A percentile compares a stretch with the other conserved stretches of the same genome.
These are phyloP conservation scores for Hanseniaspora mollemarum DNA, from an alignment of 805 yeast genomes.

Conservation along the genomic window DNA sequence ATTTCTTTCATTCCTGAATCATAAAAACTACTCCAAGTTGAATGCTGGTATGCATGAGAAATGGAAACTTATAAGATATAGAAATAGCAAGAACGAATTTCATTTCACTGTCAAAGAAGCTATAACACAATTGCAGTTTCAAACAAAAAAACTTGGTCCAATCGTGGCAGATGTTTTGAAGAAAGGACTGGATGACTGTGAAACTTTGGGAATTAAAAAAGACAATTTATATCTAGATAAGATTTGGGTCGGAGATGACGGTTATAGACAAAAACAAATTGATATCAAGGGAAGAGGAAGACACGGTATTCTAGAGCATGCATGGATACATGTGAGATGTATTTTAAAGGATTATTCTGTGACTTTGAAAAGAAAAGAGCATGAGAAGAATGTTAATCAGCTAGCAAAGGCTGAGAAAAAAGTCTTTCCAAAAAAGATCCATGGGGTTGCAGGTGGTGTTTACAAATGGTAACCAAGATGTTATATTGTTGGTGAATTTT, in stretches of 20 bases:
- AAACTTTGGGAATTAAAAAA: constrained; percentile 45
- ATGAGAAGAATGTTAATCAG: constrained; percentile 45
- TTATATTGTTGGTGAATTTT: not conserved
- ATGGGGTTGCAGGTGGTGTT: constrained; percentile 41
- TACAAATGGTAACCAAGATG: constrained; percentile 54
- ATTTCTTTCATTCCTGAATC: constrained; percentile 54
- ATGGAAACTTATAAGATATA: constrained; percentile 10
- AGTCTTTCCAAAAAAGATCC: constrained; percentile 26
- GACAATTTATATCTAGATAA: constrained; percentile 60
- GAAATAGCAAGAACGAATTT: constrained; percentile 27
- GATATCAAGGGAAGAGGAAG: constrained; percentile 89
- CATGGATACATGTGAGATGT: constrained; percentile 70
- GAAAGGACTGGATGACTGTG: constrained; percentile 60
- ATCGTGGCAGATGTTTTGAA: constrained; percentile 68
- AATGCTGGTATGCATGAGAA: constrained; percentile 8
- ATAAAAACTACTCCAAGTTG: constrained; percentile 8
- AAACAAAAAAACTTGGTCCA: constrained; percentile 62
- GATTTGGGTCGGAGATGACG: constrained; percentile 90
- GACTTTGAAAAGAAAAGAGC: constrained; percentile 48
- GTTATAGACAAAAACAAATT: constrained; percentile 52
- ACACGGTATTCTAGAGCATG: constrained; percentile 63
- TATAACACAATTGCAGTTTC: constrained; percentile 84
- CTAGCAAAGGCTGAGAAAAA: constrained; percentile 19
- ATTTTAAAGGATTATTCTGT: constrained; percentile 52
- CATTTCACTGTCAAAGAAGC: constrained; percentile 64